Evolutionary conservation across 768 basidiomycete species (phyloP).

Genomic region (Boletus rubroflammeus): DNA sequence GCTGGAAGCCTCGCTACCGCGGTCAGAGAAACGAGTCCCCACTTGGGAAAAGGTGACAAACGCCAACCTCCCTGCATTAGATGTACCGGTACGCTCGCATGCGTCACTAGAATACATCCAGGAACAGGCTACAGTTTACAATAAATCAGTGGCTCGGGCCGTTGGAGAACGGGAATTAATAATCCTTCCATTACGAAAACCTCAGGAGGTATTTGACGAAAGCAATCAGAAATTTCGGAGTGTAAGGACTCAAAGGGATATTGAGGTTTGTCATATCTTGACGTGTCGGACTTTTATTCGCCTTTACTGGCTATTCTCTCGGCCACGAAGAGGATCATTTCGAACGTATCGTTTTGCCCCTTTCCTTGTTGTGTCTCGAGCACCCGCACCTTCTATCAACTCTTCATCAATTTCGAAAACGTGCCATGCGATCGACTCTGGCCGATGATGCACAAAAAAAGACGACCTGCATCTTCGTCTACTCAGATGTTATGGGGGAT

Average conservation of each 20-base stretch:
- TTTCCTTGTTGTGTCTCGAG: slow-evolving; percentile 35
- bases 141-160: slow-evolving; percentile 42
- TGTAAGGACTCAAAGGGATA: background rate
- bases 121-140: slow-evolving; percentile 43
- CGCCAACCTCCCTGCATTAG: slow-evolving; percentile 37
- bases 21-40: slow-evolving; percentile 26
- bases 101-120: slow-evolving; percentile 51
- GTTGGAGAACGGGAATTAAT: slow-evolving; percentile 53
- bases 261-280: background rate
- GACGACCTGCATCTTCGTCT: slow-evolving; percentile 37
- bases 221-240: background rate
- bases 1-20: slow-evolving; percentile 38
- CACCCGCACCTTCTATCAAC: slow-evolving; percentile 56
- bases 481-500: slow-evolving; percentile 10
- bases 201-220: background rate
- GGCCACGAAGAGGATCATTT: slow-evolving; percentile 51
- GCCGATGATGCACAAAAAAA: slow-evolving; percentile 54
- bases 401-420: slow-evolving; percentile 51
- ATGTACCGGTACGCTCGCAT: slow-evolving; percentile 40
- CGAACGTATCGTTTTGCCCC: slow-evolving; percentile 68
- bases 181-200: slow-evolving; percentile 33
- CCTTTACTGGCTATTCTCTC: slow-evolving; percentile 15
- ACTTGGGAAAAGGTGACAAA: slow-evolving; percentile 39
- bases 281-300: background rate
- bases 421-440: slow-evolving; percentile 53